These are phyloP conservation scores for Capsicum pubescens DNA, from an alignment of 257 asterid species.

Conservation along the genomic window DNA sequence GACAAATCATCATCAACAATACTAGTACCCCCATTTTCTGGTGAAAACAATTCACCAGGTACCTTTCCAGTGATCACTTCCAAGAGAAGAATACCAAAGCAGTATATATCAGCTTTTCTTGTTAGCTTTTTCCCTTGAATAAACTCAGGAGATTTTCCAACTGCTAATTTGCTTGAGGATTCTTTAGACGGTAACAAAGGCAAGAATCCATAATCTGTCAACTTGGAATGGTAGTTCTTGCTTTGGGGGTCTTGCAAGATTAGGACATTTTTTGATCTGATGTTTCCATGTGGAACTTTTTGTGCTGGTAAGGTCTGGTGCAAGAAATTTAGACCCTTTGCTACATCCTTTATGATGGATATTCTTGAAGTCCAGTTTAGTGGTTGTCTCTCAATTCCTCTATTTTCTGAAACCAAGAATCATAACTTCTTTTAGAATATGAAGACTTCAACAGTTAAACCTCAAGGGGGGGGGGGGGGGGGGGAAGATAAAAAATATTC, in stretches of 20 bases:
- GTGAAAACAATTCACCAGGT: slow-evolving; percentile 30
- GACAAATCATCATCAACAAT: slow-evolving; percentile 49
- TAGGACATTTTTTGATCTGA: slow-evolving; percentile 63
- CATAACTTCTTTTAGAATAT: background rate
- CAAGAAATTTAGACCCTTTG: slow-evolving; percentile 55
- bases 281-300: slow-evolving; percentile 69
- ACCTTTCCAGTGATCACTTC: slow-evolving; percentile 68
- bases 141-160: slow-evolving; percentile 59
- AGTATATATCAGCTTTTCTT: slow-evolving; percentile 62
- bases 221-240: slow-evolving; percentile 41
- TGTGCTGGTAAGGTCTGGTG: slow-evolving; percentile 47
- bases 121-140: slow-evolving; percentile 50
- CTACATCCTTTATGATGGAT: slow-evolving; percentile 59
- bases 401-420: slow-evolving; percentile 46
- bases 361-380: slow-evolving; percentile 63
- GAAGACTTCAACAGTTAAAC: background rate
- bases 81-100: slow-evolving; percentile 66
- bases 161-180: slow-evolving; percentile 44
- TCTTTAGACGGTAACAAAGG: slow-evolving; percentile 46
- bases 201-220: slow-evolving; percentile 67
- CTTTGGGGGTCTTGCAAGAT: slow-evolving; percentile 31
- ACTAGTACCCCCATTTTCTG: background rate
- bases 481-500: background rate
- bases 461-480: background rate
- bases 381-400: slow-evolving; percentile 52